phyloP scores from a whole-genome alignment of 2,329 filamentous ascomycete species.

The Penicillium frequentans region DNA sequence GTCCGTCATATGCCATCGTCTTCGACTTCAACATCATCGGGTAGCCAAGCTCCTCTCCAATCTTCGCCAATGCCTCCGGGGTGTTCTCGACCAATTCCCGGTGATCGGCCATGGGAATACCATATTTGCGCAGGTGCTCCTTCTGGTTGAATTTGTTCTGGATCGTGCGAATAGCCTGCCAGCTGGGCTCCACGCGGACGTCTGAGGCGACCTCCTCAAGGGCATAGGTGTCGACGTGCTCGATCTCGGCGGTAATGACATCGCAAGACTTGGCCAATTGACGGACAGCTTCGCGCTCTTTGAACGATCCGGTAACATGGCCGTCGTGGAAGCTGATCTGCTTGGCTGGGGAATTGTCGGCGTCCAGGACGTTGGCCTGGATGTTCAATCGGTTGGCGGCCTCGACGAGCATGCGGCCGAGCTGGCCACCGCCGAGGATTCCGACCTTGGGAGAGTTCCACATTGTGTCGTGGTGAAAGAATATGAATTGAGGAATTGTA shows the following conservation, averaged over 20 bases:
- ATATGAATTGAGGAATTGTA: neutral
- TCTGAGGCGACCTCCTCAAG: conserved; percentile 76
- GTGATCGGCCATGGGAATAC: conserved; percentile 72
- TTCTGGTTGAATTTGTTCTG: conserved; percentile 95
- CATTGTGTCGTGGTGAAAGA: conserved; percentile 23
- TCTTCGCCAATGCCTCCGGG: conserved; percentile 61
- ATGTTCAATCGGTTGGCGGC: conserved; percentile 78
- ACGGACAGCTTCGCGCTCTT: conserved; percentile 74
- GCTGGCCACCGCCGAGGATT: conserved; percentile 65
- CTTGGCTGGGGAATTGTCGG: conserved; percentile 74
- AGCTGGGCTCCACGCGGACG: conserved; percentile 73
- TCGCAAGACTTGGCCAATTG: conserved; percentile 75
- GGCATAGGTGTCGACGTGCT: conserved; percentile 89
- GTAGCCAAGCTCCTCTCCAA: conserved; percentile 68
- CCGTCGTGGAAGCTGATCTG: conserved; percentile 74
- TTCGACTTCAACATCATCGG: conserved; percentile 92
- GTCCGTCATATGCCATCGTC: conserved; percentile 90
- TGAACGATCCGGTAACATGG: conserved; percentile 86
- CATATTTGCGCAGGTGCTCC: conserved; percentile 67
- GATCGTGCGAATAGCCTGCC: conserved; percentile 82
- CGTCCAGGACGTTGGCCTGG: conserved; percentile 76
- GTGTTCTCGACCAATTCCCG: conserved; percentile 63
- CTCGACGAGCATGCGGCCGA: conserved; percentile 93
- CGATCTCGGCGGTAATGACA: conserved; percentile 89
- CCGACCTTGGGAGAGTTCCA: conserved; percentile 49